Percentiles rank a stretch among this genome's conserved stretches.
These are phyloP conservation scores for Cercospora sojina DNA, from an alignment of 2,329 filamentous ascomycete species.

Conservation along the genomic window DNA sequence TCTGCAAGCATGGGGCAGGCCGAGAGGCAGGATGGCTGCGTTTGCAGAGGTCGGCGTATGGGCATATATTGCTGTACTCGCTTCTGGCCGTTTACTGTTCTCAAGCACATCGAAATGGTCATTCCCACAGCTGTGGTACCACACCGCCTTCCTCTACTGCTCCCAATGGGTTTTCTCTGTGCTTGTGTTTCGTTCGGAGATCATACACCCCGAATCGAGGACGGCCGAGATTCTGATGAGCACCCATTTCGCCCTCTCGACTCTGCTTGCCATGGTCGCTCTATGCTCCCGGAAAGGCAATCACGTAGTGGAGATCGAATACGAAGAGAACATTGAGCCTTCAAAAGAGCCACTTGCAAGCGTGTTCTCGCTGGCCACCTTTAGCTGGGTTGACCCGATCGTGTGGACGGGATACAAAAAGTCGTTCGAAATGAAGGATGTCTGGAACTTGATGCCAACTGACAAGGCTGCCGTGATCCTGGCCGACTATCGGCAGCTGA, in stretches of 20 bases:
- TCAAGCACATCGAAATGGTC: constrained; percentile 60
- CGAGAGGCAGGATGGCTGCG: constrained; percentile 56
- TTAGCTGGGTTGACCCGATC: constrained; percentile 86
- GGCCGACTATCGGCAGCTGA: constrained; percentile 77
- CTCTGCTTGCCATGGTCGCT: constrained; percentile 72
- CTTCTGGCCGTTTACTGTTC: constrained; percentile 67
- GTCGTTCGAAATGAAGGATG: constrained; percentile 75
- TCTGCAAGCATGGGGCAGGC: constrained; percentile 56
- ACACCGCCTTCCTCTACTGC: constrained; percentile 81
- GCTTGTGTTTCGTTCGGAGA: constrained; percentile 76
- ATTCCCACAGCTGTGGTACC: constrained; percentile 81
- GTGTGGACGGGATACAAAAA: constrained; percentile 86
- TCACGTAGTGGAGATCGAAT: constrained; percentile 81
- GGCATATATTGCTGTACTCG: constrained; percentile 76
- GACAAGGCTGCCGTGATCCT: constrained; percentile 85
- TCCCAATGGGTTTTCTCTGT: constrained; percentile 76
- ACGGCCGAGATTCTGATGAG: constrained; percentile 65
- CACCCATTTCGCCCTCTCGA: constrained; percentile 71
- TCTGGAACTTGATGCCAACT: constrained; percentile 87
- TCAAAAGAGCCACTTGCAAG: constrained; percentile 85
- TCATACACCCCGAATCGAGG: constrained; percentile 71
- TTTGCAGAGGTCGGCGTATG: constrained; percentile 70
- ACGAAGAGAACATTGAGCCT: constrained; percentile 83
- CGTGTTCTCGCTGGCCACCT: constrained; percentile 81
- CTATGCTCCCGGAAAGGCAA: constrained; percentile 87